Conservation (phyloP, 257 asterid species). For the Parsonsia alboflavescens region DNA sequence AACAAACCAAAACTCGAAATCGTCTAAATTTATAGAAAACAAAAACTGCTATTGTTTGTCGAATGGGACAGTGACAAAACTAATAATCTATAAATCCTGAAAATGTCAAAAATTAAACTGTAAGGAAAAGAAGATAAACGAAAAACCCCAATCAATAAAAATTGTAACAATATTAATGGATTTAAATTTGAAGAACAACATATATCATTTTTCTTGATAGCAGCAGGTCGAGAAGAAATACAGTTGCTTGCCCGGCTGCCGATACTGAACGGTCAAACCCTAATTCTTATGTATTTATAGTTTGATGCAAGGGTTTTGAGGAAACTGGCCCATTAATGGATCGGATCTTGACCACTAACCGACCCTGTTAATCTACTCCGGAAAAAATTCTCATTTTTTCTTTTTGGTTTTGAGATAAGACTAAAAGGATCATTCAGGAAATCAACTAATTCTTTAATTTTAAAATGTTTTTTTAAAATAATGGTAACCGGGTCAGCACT, state of each 20-base stretch:
- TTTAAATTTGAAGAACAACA: not conserved
- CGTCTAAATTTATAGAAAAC: not conserved
- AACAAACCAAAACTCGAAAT: not conserved
- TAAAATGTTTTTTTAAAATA: too few species aligned
- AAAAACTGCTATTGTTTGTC: too few species aligned
- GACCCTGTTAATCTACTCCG: too few species aligned
- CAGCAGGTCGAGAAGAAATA: not conserved
- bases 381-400: too few species aligned
- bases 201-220: not conserved
- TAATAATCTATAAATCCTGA: too few species aligned
- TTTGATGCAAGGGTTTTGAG: not conserved
- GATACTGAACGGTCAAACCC: not conserved
- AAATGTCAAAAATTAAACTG: too few species aligned
- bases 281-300: not conserved
- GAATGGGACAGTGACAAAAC: too few species aligned
- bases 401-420: too few species aligned
- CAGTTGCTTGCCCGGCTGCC: not conserved
- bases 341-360: not conserved
- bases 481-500: too few species aligned
- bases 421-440: too few species aligned
- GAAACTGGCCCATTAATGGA: not conserved
- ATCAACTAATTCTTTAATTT: too few species aligned
- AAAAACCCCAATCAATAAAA: not conserved
- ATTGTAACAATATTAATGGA: not conserved
- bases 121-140: not conserved